Evolutionary conservation across 805 yeast genomes (phyloP).

Genomic region (Lipomyces lipofer): DNA sequence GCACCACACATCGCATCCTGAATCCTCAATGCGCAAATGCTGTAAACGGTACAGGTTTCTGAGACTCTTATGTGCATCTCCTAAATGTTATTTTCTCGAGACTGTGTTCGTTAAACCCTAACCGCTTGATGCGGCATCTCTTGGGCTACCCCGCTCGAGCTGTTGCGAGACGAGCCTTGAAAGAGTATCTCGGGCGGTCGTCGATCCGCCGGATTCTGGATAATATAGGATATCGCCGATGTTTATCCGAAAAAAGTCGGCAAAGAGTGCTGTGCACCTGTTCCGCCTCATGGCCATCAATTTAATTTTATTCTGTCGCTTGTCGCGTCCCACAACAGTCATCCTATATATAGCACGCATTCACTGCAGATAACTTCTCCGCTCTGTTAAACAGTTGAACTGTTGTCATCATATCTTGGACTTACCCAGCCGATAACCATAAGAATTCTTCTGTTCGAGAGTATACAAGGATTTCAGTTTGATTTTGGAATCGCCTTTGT

Average conservation of each 20-base stretch:
- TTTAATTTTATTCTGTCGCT: background rate
- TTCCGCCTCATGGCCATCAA: background rate
- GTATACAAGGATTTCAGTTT: background rate
- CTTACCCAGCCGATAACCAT: background rate
- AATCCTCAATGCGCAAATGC: background rate
- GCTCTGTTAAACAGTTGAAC: background rate
- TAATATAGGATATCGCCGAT: background rate
- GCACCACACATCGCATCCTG: background rate
- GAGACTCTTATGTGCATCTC: no score
- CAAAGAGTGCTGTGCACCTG: background rate
- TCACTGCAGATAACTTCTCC: background rate
- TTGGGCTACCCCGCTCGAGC: no score
- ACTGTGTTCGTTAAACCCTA: background rate
- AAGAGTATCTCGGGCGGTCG: no score
- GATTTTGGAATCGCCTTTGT: background rate
- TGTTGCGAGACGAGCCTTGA: no score
- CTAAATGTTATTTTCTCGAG: no score
- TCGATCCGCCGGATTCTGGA: background rate
- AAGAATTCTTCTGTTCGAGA: background rate
- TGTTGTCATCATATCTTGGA: background rate
- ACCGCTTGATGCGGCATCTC: background rate
- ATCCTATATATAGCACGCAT: background rate
- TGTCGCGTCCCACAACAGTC: background rate
- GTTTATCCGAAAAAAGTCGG: background rate
- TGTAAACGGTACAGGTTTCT: background rate